Percentiles rank a stretch among this genome's conserved stretches.
Evolutionary conservation across 805 yeast species (phyloP).

Genomic region (Saturnispora kantuleensis): DNA sequence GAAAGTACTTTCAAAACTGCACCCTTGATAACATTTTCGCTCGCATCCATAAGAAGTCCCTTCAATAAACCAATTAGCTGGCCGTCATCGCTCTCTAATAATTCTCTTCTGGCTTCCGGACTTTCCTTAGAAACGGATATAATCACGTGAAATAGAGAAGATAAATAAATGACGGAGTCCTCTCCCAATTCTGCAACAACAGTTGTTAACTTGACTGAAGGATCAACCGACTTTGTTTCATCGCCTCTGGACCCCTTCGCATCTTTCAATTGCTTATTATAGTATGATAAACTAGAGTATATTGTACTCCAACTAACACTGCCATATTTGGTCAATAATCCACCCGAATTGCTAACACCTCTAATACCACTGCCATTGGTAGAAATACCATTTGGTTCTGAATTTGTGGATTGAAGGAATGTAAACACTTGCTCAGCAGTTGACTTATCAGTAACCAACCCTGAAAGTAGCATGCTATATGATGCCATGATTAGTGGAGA

Average conservation of each 20-base stretch:
- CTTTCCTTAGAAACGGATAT: slow-evolving; percentile 40
- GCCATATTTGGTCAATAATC: slow-evolving; percentile 21
- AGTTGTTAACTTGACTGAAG: neutral
- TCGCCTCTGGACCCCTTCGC: neutral
- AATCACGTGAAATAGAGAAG: slow-evolving; percentile 64
- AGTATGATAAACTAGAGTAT: slow-evolving; percentile 26
- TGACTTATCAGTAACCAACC: slow-evolving; percentile 53
- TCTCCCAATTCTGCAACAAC: slow-evolving; percentile 56
- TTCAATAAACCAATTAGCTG: slow-evolving; percentile 18
- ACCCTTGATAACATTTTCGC: slow-evolving; percentile 31
- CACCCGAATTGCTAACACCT: slow-evolving; percentile 10
- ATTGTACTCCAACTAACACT: slow-evolving; percentile 30
- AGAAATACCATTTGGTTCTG: slow-evolving; percentile 10
- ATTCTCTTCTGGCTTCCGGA: slow-evolving; percentile 23
- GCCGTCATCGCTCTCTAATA: slow-evolving; percentile 26
- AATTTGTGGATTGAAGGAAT: slow-evolving; percentile 31
- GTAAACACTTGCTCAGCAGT: slow-evolving; percentile 43
- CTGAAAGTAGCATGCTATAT: slow-evolving; percentile 68
- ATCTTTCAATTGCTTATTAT: slow-evolving; percentile 21
- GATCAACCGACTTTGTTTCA: neutral
- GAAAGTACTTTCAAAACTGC: slow-evolving; percentile 47
- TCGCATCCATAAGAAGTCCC: slow-evolving; percentile 12
- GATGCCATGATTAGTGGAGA: slow-evolving; percentile 77
- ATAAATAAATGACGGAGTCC: slow-evolving; percentile 64
- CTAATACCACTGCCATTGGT: slow-evolving; percentile 4